Evolutionary conservation across 1,284 basidiomycete species (phyloP).

Genomic region (Cystobasidium sp.): DNA sequence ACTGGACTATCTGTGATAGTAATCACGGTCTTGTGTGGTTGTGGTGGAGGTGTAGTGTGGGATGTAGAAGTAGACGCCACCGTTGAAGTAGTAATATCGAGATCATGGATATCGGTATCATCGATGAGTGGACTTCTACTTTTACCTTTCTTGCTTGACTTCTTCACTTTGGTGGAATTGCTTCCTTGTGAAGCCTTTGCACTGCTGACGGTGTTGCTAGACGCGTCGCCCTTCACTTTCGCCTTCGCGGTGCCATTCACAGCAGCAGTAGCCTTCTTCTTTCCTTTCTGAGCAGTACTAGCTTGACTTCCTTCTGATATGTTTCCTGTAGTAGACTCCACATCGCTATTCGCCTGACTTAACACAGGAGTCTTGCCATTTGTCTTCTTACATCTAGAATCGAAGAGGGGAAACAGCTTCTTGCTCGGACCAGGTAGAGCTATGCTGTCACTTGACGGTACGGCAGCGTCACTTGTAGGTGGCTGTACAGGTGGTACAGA

Average conservation of each 20-base stretch:
- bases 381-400: slow-evolving; percentile 10
- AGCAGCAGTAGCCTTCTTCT: slow-evolving; percentile 7
- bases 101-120: background rate
- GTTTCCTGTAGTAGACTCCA: slow-evolving; percentile 1
- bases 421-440: slow-evolving; percentile 19
- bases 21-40: slow-evolving; percentile 18
- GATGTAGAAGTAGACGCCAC: slow-evolving; percentile 31
- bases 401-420: slow-evolving; percentile 41
- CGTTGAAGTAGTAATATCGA: slow-evolving; percentile 4
- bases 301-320: background rate
- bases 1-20: slow-evolving; percentile 38
- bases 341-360: background rate
- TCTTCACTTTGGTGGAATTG: background rate
- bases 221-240: background rate
- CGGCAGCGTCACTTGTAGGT: slow-evolving; percentile 5
- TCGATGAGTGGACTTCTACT: slow-evolving; percentile 1
- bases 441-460: slow-evolving; percentile 7
- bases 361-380: background rate
- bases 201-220: background rate
- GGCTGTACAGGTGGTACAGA: slow-evolving; percentile 3
- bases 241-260: background rate
- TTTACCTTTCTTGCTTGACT: background rate
- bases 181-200: background rate
- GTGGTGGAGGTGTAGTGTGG: slow-evolving; percentile 20
- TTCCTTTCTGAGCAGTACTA: background rate